Conservation (phyloP, 228 moss, liverwort and hornwort species). For the Sphagnum fallax region DNA sequence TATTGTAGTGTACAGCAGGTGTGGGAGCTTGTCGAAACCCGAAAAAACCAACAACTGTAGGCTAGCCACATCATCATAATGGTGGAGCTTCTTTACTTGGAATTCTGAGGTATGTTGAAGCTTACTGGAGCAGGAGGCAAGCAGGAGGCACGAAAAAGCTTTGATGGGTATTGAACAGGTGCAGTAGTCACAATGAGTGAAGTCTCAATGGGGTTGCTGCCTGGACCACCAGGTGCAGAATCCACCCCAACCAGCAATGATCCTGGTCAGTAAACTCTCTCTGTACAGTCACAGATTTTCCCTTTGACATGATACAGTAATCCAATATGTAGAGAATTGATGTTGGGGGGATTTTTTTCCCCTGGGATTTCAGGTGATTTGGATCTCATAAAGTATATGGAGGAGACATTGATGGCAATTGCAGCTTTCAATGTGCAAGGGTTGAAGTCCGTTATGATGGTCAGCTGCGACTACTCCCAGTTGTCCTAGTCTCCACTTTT, state of each 20-base stretch:
- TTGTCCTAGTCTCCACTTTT: not conserved
- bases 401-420: constrained; percentile 59
- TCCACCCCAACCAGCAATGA: not conserved
- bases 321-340: not conserved
- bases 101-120: no score
- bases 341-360: no score
- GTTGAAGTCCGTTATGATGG: constrained; percentile 30
- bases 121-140: no score
- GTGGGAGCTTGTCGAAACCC: no score
- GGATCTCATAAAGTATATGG: constrained; percentile 54
- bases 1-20: no score
- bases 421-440: constrained; percentile 67
- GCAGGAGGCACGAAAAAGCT: no score
- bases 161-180: not conserved
- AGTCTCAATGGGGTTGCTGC: not conserved
- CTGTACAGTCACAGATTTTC: not conserved
- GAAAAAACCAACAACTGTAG: no score
- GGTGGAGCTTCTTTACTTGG: no score
- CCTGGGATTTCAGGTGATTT: constrained; percentile 21
- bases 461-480: not conserved
- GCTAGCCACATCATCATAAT: no score
- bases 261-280: not conserved
- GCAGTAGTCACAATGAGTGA: not conserved
- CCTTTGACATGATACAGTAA: not conserved
- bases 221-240: not conserved